A percentile compares a stretch with the other conserved stretches of the same genome.
Evolutionary conservation across 1,284 basidiomycete genomes (phyloP).

Genomic region (Trichosporon faecale): DNA sequence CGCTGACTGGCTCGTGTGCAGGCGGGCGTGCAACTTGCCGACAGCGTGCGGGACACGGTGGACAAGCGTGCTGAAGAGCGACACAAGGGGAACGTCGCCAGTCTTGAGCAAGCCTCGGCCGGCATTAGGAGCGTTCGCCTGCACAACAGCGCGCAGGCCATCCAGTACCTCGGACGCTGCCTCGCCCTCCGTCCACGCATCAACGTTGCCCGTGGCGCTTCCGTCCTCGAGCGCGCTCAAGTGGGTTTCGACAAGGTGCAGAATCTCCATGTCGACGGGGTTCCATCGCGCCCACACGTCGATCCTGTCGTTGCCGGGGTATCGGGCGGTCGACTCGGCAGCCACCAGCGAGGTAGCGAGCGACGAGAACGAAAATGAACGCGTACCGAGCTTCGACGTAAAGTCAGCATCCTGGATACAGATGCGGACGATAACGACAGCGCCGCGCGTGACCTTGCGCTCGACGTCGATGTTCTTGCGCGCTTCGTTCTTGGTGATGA

Average conservation of each 20-base stretch:
- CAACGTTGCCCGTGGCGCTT: conserved; percentile 24
- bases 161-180: conserved; percentile 40
- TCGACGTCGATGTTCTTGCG: conserved; percentile 31
- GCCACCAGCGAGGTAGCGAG: conserved; percentile 40
- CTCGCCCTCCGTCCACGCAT: conserved; percentile 46
- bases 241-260: conserved; percentile 44
- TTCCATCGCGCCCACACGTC: conserved; percentile 36
- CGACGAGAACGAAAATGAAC: conserved; percentile 33
- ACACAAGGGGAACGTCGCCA: conserved; percentile 23
- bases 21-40: conserved; percentile 33
- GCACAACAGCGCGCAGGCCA: conserved; percentile 32
- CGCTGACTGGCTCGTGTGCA: conserved; percentile 17
- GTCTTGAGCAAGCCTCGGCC: conserved; percentile 13
- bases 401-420: conserved; percentile 33
- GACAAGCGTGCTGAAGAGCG: conserved; percentile 32
- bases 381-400: conserved; percentile 17
- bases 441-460: conserved; percentile 40
- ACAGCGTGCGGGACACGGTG: conserved; percentile 42
- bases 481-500: conserved; percentile 22
- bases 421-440: conserved; percentile 37
- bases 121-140: conserved; percentile 19
- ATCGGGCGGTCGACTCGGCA: conserved; percentile 36
- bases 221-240: conserved; percentile 31
- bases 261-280: conserved; percentile 44
- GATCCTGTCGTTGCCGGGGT: conserved; percentile 25